A percentile compares a stretch with the other conserved stretches of the same genome.
phyloP scores from a whole-genome alignment of 2,329 filamentous ascomycete species.

The Fulvia fulva region DNA sequence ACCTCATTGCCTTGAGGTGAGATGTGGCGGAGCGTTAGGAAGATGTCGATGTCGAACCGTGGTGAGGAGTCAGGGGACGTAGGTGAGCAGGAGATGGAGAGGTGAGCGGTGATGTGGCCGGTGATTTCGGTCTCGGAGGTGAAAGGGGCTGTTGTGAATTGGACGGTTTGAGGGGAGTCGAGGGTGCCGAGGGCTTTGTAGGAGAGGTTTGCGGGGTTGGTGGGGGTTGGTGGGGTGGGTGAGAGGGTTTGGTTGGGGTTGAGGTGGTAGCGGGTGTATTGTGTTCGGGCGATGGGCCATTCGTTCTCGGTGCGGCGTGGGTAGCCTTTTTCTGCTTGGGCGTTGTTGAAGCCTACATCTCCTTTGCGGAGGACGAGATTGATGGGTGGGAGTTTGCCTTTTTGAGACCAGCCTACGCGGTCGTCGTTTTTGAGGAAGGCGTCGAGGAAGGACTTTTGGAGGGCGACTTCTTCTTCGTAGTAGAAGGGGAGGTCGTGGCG shows the following conservation, averaged over 20 bases:
- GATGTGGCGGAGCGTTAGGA: constrained; percentile 59
- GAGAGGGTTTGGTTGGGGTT: constrained; percentile 45
- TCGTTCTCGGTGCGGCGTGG: constrained; percentile 54
- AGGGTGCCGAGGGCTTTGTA: constrained; percentile 59
- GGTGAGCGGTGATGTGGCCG: constrained; percentile 60
- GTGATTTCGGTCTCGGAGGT: constrained; percentile 65
- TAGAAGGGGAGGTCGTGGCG: constrained; percentile 71
- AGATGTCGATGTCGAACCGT: constrained; percentile 59
- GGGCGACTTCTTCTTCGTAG: constrained; percentile 63
- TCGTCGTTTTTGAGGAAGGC: constrained; percentile 69
- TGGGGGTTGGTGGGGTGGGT: constrained; percentile 2
- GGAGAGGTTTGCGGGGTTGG: constrained; percentile 32
- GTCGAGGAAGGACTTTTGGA: constrained; percentile 65
- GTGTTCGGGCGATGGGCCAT: constrained; percentile 65
- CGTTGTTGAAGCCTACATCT: constrained; percentile 63
- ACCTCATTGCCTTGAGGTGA: constrained; percentile 54
- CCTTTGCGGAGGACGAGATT: constrained; percentile 61
- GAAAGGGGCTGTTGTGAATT: constrained; percentile 58
- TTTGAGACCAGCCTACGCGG: constrained; percentile 54
- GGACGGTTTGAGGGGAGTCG: constrained; percentile 48
- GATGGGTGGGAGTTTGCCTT: constrained; percentile 58
- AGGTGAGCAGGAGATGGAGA: constrained; percentile 56
- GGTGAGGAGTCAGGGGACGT: constrained; percentile 19
- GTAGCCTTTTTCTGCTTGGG: constrained; percentile 56
- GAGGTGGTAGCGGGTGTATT: constrained; percentile 61